phyloP scores from a whole-genome alignment of 306 rosid genomes.

The Rosa multiflora region DNA sequence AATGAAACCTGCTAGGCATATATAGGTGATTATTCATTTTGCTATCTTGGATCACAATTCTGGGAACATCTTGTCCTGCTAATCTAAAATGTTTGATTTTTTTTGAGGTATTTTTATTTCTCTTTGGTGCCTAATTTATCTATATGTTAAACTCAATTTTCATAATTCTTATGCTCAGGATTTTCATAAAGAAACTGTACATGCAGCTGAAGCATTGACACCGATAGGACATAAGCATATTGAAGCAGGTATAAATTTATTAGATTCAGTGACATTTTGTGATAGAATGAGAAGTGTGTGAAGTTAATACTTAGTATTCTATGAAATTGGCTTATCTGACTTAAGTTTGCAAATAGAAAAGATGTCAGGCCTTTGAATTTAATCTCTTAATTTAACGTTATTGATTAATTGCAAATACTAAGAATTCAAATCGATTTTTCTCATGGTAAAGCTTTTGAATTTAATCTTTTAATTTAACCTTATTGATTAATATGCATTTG shows the following conservation, averaged over 20 bases:
- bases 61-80: neutral
- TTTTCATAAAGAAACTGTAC: conserved; percentile 83
- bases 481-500: too few relatives aligned
- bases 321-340: conserved; percentile 13
- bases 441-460: too few relatives aligned
- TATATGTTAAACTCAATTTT: conserved; percentile 1
- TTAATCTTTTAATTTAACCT: too few relatives aligned
- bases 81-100: neutral
- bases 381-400: too few relatives aligned
- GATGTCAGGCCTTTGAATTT: neutral
- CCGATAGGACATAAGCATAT: conserved; percentile 83
- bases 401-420: too few relatives aligned
- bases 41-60: neutral
- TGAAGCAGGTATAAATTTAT: conserved; percentile 75
- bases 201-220: conserved; percentile 80
- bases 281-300: neutral
- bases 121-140: neutral
- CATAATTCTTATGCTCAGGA: conserved; percentile 48
- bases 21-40: neutral
- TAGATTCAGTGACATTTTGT: conserved; percentile 3
- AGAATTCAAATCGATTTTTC: too few relatives aligned
- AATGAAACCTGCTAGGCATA: neutral
- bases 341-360: conserved; percentile 3
- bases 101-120: neutral
- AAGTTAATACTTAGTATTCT: conserved; percentile 5